Conservation (phyloP, 148 eudicot genomes). For the Amaranthus cruentus region DNA sequence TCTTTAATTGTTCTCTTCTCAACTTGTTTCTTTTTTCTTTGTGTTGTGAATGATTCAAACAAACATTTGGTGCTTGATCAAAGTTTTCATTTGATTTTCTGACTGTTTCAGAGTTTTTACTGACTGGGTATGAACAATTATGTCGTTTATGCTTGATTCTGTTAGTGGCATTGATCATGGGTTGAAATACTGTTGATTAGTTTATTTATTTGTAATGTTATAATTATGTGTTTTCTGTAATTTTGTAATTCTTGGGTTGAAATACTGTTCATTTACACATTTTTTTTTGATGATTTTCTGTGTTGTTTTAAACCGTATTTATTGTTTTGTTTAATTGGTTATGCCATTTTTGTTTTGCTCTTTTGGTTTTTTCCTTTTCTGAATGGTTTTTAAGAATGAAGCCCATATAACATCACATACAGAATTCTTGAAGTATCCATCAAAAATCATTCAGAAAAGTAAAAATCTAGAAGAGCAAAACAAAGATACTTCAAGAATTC, state of each 20-base stretch:
- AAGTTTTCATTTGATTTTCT: neutral
- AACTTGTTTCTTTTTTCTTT: neutral
- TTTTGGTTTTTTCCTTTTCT: too few relatives aligned
- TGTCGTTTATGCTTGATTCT: neutral
- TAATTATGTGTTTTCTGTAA: neutral
- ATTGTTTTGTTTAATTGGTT: slow-evolving; percentile 2
- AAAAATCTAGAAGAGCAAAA: too few relatives aligned
- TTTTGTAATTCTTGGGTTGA: slow-evolving; percentile 1
- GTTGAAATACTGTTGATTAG: neutral
- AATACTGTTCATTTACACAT: neutral
- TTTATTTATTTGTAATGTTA: neutral
- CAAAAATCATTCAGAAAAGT: too few relatives aligned
- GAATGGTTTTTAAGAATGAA: too few relatives aligned
- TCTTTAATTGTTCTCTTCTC: slow-evolving; percentile 6
- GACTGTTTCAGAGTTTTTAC: neutral
- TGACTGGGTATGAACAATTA: slow-evolving; percentile 2
- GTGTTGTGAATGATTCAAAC: neutral
- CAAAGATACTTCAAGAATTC: too few relatives aligned
- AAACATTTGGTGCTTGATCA: slow-evolving; percentile 1
- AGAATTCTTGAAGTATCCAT: too few relatives aligned
- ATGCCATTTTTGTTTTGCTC: neutral
- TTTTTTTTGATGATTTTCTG: neutral
- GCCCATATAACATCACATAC: too few relatives aligned
- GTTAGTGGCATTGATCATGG: slow-evolving; percentile 13
- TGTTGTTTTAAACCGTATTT: neutral